phyloP scores from a whole-genome alignment of 495 filamentous ascomycete genomes.

The Apodospora peruviana region DNA sequence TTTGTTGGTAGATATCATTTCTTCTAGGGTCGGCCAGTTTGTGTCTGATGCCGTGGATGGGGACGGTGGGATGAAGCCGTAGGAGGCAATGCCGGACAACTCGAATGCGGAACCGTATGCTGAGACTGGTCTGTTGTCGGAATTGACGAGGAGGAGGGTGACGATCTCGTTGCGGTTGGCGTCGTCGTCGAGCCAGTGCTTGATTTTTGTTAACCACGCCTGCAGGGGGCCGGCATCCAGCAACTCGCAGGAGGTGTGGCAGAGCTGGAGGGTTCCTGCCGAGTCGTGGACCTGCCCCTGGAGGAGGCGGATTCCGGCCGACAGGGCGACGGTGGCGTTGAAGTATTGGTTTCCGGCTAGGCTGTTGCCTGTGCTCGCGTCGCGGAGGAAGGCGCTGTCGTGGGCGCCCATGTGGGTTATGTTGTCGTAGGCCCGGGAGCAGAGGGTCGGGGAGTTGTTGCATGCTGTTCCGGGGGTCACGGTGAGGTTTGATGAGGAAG shows the following conservation, averaged over 20 bases:
- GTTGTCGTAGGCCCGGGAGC: slow-evolving; percentile 56
- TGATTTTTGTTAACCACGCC: slow-evolving; percentile 52
- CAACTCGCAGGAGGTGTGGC: slow-evolving; percentile 60
- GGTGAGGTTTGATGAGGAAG: not conserved
- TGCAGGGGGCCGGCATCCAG: slow-evolving; percentile 59
- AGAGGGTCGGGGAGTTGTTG: slow-evolving; percentile 63
- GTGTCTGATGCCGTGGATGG: slow-evolving; percentile 37
- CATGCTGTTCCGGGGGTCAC: slow-evolving; percentile 38
- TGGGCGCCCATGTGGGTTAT: slow-evolving; percentile 67
- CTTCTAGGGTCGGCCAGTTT: slow-evolving; percentile 59
- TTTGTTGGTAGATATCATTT: slow-evolving; percentile 54
- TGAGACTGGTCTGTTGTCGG: slow-evolving; percentile 45
- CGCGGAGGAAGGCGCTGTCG: slow-evolving; percentile 59
- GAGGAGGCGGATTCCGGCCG: slow-evolving; percentile 62
- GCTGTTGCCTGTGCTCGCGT: slow-evolving; percentile 45
- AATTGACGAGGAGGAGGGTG: slow-evolving; percentile 65
- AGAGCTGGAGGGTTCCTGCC: slow-evolving; percentile 51
- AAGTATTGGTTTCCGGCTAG: slow-evolving; percentile 62
- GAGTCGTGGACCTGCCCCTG: slow-evolving; percentile 62
- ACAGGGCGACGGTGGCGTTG: slow-evolving; percentile 58
- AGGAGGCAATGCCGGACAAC: slow-evolving; percentile 48
- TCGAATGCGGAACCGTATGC: slow-evolving; percentile 51
- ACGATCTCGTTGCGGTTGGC: slow-evolving; percentile 61
- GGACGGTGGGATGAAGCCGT: slow-evolving; percentile 50
- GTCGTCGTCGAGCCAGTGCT: slow-evolving; percentile 59